Percentiles rank a stretch among this genome's conserved stretches.
Evolutionary conservation across 768 basidiomycete species (phyloP).

Genomic region (Holtermannia corniformis): DNA sequence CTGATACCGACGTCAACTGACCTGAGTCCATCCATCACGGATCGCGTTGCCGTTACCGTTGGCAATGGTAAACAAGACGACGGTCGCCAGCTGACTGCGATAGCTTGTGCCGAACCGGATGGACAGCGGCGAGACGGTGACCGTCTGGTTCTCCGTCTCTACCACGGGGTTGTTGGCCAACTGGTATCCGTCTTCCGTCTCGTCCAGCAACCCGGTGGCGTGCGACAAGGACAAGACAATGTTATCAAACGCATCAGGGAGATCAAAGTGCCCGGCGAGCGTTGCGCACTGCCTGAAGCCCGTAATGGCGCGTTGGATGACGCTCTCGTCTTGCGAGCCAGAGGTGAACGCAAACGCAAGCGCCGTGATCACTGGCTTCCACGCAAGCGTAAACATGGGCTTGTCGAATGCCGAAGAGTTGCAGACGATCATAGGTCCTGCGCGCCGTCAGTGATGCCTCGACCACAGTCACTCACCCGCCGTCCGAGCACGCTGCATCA

Average conservation of each 20-base stretch:
- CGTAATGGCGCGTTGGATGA: slow-evolving; percentile 85
- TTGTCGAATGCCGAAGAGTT: slow-evolving; percentile 72
- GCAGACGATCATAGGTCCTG: slow-evolving; percentile 63
- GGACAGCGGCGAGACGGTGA: slow-evolving; percentile 85
- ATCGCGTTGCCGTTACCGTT: slow-evolving; percentile 91
- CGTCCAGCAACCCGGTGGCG: slow-evolving; percentile 74
- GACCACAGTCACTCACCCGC: slow-evolving; percentile 50
- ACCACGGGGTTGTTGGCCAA: slow-evolving; percentile 70
- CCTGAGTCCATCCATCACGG: slow-evolving; percentile 86
- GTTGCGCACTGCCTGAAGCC: slow-evolving; percentile 97
- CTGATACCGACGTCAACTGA: slow-evolving; percentile 35
- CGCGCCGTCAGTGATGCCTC: not conserved
- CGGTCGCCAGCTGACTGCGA: slow-evolving; percentile 89
- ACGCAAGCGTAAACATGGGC: slow-evolving; percentile 87
- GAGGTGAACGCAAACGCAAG: slow-evolving; percentile 92
- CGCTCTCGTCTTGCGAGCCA: slow-evolving; percentile 84
- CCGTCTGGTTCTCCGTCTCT: slow-evolving; percentile 75
- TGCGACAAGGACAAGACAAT: slow-evolving; percentile 87
- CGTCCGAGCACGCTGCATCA: slow-evolving; percentile 68
- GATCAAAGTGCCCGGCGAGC: slow-evolving; percentile 72
- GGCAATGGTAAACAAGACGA: slow-evolving; percentile 93
- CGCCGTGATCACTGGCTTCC: slow-evolving; percentile 87
- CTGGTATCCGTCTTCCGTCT: slow-evolving; percentile 51
- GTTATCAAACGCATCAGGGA: slow-evolving; percentile 94
- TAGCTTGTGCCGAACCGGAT: slow-evolving; percentile 92